Evolutionary conservation across 768 basidiomycete species (phyloP), one percentile per base, ranked within the genome.

Genomic region (Cystobasidium tubakii): DNA sequence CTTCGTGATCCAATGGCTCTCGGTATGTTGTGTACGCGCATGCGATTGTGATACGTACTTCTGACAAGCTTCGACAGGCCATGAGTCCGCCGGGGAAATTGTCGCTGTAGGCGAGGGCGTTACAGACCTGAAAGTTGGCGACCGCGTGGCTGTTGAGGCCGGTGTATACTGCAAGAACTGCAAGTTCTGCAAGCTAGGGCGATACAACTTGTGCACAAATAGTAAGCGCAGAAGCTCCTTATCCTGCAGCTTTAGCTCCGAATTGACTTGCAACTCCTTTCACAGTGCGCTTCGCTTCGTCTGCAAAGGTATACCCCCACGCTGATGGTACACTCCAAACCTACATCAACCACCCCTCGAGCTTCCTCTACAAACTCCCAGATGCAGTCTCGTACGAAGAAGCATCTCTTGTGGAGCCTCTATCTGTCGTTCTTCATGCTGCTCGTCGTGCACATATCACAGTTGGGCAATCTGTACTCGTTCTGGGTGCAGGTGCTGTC

Each of bases 401-500:
- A 77, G 94, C 90, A 23, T 88, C 93, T 6, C 85, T 97, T 74
- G 92, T 93, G 10, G 95, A 98, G 81, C 95, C 95, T 29, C 88
- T 98, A 73, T 91, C 90, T 55, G 95, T 98, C 77, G 85, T 94
- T 78, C 84, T 95, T 36, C 85, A 87, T 81, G 86, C 86, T 34
- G 80, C 82, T 44, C 83, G 85, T 66, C 83, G 86, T 55, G 83
- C 84, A 57, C 66, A 79, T 43, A 75, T 82, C 46, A 75, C 76
- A 12, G 79, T 81, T 9, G 87, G 88, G 36, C 87, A 90, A 73
- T 84, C 86, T 64, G 87, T 95, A 57, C 88, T 96, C 75, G 89
- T 97, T 66, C 89, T 92, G 76, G 95, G 95, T 67, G 90, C 89
- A 23, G 95, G 95, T 63, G 87, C 95, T 10, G 95, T 98, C 80